Evolutionary conservation across 371 early-diverging fungal genomes (phyloP).

Genomic region (Mortierella sp.): DNA sequence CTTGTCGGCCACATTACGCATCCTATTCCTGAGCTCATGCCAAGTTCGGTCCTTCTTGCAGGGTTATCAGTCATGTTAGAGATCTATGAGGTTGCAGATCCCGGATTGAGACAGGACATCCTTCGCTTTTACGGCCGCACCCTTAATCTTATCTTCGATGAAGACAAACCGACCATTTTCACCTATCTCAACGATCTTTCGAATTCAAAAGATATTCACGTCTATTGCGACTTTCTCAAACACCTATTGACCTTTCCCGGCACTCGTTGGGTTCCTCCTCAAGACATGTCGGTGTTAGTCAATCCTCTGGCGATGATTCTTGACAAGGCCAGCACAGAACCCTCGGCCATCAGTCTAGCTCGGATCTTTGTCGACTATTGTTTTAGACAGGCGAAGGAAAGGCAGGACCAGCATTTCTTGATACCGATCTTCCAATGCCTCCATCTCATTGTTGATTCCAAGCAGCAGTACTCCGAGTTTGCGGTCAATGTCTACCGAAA

Average conservation of each 20-base stretch:
- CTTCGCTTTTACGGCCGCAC: too few relatives aligned
- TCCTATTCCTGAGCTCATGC: background rate
- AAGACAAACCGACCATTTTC: too few relatives aligned
- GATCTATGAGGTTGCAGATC: background rate
- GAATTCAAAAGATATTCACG: too few relatives aligned
- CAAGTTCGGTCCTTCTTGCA: background rate
- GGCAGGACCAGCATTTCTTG: background rate
- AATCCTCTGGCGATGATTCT: constrained; percentile 4
- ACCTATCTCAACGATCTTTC: too few relatives aligned
- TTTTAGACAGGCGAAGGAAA: background rate
- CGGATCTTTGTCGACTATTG: constrained; percentile 23
- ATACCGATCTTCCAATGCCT: background rate
- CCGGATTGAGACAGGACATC: background rate
- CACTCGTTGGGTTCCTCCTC: constrained; percentile 12
- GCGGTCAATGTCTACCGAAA: background rate
- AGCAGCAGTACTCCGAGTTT: background rate
- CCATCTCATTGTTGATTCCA: background rate
- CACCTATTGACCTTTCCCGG: background rate
- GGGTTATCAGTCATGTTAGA: background rate
- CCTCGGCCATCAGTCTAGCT: background rate
- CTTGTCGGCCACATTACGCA: background rate
- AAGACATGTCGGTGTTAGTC: background rate
- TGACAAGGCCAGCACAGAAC: background rate
- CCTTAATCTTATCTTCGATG: too few relatives aligned
- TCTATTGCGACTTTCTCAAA: background rate